These are phyloP conservation scores for Dendrobium nobile DNA, from an alignment of 106 monocot species.

Conservation along the genomic window DNA sequence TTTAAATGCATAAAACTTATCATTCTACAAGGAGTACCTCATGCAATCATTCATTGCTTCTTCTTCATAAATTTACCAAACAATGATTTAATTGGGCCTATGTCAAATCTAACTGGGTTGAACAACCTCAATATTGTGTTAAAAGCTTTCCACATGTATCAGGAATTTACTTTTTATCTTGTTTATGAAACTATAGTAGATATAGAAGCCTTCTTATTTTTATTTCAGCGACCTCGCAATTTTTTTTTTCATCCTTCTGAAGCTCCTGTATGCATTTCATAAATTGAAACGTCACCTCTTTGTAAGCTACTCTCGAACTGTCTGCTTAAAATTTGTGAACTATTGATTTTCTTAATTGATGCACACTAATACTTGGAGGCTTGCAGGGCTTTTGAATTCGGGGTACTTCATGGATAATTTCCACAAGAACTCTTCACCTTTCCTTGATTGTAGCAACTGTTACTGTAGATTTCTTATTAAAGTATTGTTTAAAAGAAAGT, in stretches of 20 bases:
- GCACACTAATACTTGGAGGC: neutral
- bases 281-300: slow-evolving; percentile 20
- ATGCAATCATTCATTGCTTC: neutral
- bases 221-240: slow-evolving; percentile 18
- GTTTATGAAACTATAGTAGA: neutral
- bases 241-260: slow-evolving; percentile 30
- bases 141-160: neutral
- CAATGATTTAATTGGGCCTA: slow-evolving; percentile 6
- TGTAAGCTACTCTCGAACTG: slow-evolving; percentile 25
- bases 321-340: neutral
- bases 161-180: neutral
- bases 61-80: slow-evolving; percentile 12
- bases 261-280: slow-evolving; percentile 40
- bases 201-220: slow-evolving; percentile 26
- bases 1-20: slow-evolving; percentile 2
- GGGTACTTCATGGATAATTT: slow-evolving; percentile 15
- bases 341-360: neutral
- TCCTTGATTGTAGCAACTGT: slow-evolving; percentile 29
- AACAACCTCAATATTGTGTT: slow-evolving; percentile 24
- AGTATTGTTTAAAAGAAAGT: neutral
- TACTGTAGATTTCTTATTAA: neutral
- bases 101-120: slow-evolving; percentile 37
- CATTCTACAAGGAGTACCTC: neutral
- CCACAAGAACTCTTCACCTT: slow-evolving; percentile 23
- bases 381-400: slow-evolving; percentile 19